Base-by-base conservation (phyloP, 2,329 filamentous ascomycete genomes). In the Penicillium aurantiogriseum region DNA sequence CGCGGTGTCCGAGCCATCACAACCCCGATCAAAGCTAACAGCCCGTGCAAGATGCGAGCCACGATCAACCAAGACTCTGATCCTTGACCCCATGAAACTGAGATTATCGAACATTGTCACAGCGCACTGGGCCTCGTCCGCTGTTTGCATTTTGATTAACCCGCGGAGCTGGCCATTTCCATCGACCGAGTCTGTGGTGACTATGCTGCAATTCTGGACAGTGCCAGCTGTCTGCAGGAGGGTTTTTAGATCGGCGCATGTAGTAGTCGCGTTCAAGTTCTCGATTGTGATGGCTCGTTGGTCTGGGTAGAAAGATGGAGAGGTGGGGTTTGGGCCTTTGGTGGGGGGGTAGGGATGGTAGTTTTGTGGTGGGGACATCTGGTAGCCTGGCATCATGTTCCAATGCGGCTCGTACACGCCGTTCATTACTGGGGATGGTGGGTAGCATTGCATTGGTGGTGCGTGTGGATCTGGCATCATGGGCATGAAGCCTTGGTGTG, bases 71-170 rank as follows among this genome's bases (percentile, higher is more conserved):
- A 68, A 65, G 7, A 77, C 70, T 31, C 69, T 63, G 33, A 77
- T 73, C 10, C 61, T 69, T 1, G 65, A 63, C 1, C 71, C 72
- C 55, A 69, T 68, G 51, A 77, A 72, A 5, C 60, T 57, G 17
- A 68, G 58, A 33, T 72, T 73, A 57, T 77, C 71, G 51, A 72
- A 71, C 48, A 69, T 63, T 1, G 58, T 57, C 21, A 74, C 65
- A 13, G 71, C 72, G n/a, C 66, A 65, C 51, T 70, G 70, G 5
- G 75, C 75, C 35, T 76, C 73, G 0, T 76, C 74, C 13, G 64
- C 59, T 10, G 60, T 69, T 38, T 59, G 66, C 58, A 76, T 72
- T 2, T 69, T 71, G 5, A 71, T 52, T 17, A 55, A 57, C 13
- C 56, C 68, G 8, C 65, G 71, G 2, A 69, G 67, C 40, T 68